A percentile compares a stretch with the other conserved stretches of the same genome.
Evolutionary conservation across 192 early-diverging fungal genomes (phyloP).

Genomic region (Backusella mclennaniae): DNA sequence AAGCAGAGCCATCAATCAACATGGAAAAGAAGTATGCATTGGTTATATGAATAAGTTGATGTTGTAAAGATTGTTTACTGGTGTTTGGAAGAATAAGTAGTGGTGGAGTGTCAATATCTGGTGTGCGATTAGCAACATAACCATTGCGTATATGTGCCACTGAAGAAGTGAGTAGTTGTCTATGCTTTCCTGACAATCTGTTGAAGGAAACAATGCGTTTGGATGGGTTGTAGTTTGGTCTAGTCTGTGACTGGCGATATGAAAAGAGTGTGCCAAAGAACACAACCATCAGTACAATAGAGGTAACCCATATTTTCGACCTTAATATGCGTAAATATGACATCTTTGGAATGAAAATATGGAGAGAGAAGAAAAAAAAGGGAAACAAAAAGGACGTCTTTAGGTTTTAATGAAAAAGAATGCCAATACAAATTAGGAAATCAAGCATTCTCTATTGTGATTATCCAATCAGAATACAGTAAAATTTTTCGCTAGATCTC

Average conservation of each 20-base stretch:
- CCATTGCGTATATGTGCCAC: constrained; percentile 27
- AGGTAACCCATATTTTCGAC: not conserved
- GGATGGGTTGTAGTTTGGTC: not conserved
- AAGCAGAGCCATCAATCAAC: constrained; percentile 26
- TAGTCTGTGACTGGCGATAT: not conserved
- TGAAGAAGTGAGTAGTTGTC: constrained; percentile 5
- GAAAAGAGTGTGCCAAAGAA: not conserved
- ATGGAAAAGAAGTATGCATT: constrained; percentile 26
- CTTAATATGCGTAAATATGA: constrained; percentile 1
- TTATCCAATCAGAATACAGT: not conserved
- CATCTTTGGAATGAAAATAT: not conserved
- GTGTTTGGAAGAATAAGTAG: constrained; percentile 20
- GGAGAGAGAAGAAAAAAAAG: not conserved
- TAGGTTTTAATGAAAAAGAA: not conserved
- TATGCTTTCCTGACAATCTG: not conserved
- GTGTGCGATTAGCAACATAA: constrained; percentile 33
- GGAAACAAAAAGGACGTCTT: not conserved
- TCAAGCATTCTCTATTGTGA: not conserved
- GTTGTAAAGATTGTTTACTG: not conserved
- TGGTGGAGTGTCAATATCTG: constrained; percentile 27
- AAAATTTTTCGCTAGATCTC: not conserved
- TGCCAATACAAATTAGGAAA: not conserved
- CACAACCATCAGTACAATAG: not conserved
- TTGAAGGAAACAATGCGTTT: not conserved
- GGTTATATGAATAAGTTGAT: constrained; percentile 21